phyloP scores from a whole-genome alignment of 2,329 filamentous ascomycete genomes.

The Claviceps humidiphila region DNA sequence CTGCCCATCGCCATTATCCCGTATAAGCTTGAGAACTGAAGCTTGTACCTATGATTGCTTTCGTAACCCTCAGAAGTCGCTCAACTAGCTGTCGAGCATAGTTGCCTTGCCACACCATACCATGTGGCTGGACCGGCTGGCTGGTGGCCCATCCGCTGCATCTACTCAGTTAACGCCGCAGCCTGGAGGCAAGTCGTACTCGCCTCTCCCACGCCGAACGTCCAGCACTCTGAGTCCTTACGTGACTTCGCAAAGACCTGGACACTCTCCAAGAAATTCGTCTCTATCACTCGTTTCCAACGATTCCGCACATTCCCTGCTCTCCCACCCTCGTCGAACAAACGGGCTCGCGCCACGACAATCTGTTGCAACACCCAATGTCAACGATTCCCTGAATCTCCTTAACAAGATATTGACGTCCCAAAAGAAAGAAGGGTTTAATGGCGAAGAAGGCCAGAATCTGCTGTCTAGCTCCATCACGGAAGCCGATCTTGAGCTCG shows the following conservation, averaged over 20 bases:
- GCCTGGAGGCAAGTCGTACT: constrained; percentile 54
- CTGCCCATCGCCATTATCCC: neutral
- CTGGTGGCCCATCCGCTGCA: constrained; percentile 48
- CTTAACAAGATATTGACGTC: constrained; percentile 37
- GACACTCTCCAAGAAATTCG: constrained; percentile 57
- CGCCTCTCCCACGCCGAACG: constrained; percentile 55
- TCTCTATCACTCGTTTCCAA: constrained; percentile 65
- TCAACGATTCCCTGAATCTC: constrained; percentile 57
- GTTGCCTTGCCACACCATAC: constrained; percentile 7
- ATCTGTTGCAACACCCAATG: constrained; percentile 29
- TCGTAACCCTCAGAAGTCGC: neutral
- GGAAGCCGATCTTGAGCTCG: constrained; percentile 43
- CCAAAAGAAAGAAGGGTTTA: constrained; percentile 9
- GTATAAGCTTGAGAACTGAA: neutral
- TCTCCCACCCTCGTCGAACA: constrained; percentile 47
- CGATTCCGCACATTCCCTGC: constrained; percentile 64
- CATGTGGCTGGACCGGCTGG: constrained; percentile 89
- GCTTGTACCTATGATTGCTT: neutral
- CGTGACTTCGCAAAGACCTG: constrained; percentile 53
- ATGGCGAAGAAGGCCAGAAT: constrained; percentile 5
- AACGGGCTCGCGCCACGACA: constrained; percentile 60
- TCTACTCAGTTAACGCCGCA: constrained; percentile 46
- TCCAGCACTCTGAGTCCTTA: constrained; percentile 57
- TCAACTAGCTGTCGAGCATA: neutral
- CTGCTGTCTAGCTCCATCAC: constrained; percentile 17